Base-by-base conservation (phyloP, 176 grass and related monocot species). In the Rhynchospora pubera region DNA sequence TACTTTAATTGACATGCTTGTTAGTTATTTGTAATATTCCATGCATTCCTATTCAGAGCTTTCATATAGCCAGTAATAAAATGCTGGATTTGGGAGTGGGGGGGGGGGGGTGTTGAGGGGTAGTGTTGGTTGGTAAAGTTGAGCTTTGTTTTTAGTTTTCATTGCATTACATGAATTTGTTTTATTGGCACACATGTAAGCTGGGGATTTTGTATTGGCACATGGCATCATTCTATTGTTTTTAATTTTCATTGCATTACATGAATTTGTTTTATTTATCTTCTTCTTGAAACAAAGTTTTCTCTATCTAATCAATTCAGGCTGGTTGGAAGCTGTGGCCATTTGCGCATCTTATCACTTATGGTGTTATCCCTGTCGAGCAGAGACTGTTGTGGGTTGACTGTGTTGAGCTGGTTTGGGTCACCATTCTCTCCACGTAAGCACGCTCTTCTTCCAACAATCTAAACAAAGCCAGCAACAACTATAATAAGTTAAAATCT, bases 261-360 rank as follows among this genome's bases (percentile, higher is more conserved):
- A 70, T 24, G 39, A 74, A 9, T 21, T 75, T 75, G 76, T 65
- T 58, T 24, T 57, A 78, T 87, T 21, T 83, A 30, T 44, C 7
- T 18, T 81, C n/a, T 82, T 70, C 7, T 84, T 77, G 85, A 78
- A 70, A 50, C n/a, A 12, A 22, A 13, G 21, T 26, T n/a, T n/a
- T n/a, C n/a, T 51, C 51, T 74, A 0, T 71, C 67, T 24, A 75
- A 53, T 53, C 2, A 53, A 53, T 46, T 23, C 68, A 95, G 96
- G 96, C 96, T 80, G 96, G 96, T 3, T 99, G 96, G 96, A 99
- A 99, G 55, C 52, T 99, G 63, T 95, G 96, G 96, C 92, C 96
- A 21, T 99, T 99, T 89, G 96, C 91, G 0, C 96, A 99, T 85
- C 85, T 99, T 5, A 81, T 99, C 22, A 99, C 92, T 79, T 99